phyloP scores from a whole-genome alignment of 495 filamentous ascomycete species.

The Neurospora sp. region DNA sequence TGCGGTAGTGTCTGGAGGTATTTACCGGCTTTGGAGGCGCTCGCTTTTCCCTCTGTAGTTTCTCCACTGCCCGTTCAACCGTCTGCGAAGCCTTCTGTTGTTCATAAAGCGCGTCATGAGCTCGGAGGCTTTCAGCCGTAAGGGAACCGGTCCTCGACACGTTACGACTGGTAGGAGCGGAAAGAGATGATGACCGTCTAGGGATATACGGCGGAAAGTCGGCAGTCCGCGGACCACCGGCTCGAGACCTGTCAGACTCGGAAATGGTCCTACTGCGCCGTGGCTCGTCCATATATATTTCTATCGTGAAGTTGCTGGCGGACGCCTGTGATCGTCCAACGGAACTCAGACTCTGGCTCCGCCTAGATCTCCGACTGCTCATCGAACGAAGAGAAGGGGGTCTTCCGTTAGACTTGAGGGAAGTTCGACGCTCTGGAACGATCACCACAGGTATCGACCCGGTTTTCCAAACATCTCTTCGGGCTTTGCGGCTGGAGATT shows the following conservation, averaged over 20 bases:
- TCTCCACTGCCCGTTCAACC: conserved; percentile 18
- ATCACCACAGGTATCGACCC: conserved; percentile 60
- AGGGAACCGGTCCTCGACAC: conserved; percentile 55
- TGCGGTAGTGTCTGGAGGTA: background rate
- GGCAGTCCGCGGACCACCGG: conserved; percentile 41
- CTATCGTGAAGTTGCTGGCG: conserved; percentile 22
- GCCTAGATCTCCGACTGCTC: conserved; percentile 39
- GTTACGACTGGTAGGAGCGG: conserved; percentile 60
- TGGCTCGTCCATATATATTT: conserved; percentile 10
- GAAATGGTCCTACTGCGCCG: conserved; percentile 35
- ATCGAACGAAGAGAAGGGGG: conserved; percentile 44
- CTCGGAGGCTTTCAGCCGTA: conserved; percentile 55
- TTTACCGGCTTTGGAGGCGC: background rate
- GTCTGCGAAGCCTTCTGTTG: conserved; percentile 23
- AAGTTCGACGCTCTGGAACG: conserved; percentile 58
- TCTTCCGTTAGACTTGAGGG: conserved; percentile 42
- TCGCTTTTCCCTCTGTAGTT: conserved; percentile 14
- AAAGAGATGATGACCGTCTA: conserved; percentile 53
- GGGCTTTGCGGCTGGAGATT: conserved; percentile 43
- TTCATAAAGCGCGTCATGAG: conserved; percentile 39
- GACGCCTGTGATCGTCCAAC: conserved; percentile 23
- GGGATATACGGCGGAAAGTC: conserved; percentile 54
- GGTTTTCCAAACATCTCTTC: conserved; percentile 44
- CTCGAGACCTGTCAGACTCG: conserved; percentile 35
- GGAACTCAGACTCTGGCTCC: conserved; percentile 36